These are phyloP conservation scores for Leccinum ochraceum DNA, from an alignment of 768 basidiomycete species.

Conservation along the genomic window DNA sequence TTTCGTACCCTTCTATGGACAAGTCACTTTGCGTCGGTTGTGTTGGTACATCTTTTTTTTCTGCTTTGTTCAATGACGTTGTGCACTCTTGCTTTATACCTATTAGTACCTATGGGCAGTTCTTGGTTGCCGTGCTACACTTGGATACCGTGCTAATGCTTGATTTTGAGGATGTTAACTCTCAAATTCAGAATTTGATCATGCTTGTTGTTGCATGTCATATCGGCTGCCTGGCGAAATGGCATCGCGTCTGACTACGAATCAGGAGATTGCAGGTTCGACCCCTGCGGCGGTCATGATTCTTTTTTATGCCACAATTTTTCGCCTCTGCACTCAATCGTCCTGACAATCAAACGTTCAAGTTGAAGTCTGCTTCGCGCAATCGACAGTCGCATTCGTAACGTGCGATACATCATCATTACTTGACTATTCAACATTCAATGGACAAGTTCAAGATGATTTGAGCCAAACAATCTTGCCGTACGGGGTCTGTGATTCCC, in stretches of 20 bases:
- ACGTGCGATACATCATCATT: not conserved
- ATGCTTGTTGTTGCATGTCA: too few relatives aligned
- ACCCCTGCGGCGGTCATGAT: slow-evolving; percentile 50
- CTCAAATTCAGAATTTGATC: too few relatives aligned
- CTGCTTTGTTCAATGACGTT: not conserved
- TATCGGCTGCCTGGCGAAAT: slow-evolving; percentile 83
- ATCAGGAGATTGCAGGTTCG: slow-evolving; percentile 96
- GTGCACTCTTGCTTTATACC: not conserved
- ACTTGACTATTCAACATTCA: not conserved
- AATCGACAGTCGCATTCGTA: not conserved
- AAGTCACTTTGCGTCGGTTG: not conserved
- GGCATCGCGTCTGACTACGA: slow-evolving; percentile 93
- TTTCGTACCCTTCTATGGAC: not conserved
- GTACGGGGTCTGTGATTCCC: slow-evolving; percentile 44
- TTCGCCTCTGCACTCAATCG: too few relatives aligned
- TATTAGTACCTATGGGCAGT: not conserved
- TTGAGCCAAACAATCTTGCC: slow-evolving; percentile 49
- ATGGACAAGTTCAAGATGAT: not conserved
- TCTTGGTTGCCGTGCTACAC: not conserved
- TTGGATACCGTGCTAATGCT: not conserved
- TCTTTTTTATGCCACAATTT: too few relatives aligned
- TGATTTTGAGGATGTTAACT: not conserved
- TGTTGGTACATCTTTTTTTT: not conserved
- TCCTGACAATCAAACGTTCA: too few relatives aligned
- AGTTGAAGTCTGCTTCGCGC: too few relatives aligned